Evolutionary conservation across 2,329 filamentous ascomycete genomes (phyloP), one percentile per base, ranked within the genome.

Genomic region (Trichophyton benhamiae): DNA sequence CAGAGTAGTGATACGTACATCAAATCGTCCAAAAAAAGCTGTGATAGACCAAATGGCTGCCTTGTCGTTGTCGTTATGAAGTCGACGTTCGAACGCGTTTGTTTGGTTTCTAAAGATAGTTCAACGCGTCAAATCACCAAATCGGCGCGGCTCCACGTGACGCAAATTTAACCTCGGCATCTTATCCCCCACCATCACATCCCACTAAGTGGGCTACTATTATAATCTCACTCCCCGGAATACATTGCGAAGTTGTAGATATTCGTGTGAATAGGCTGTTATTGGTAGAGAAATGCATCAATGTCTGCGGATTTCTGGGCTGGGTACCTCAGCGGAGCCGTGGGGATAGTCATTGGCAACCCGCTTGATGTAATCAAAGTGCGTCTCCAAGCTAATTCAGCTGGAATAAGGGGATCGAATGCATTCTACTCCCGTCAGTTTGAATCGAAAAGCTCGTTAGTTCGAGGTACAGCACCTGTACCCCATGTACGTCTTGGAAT

Each of bases 231-330:
- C 27, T 2, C 27, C 27, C 3, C 11, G 8, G 52, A 36, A 13
- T 38, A 38, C 33, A 4, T 13, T 38, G 22, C 22, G 6, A 22
- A 13, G 5, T 9, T 7, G 22, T 53, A 53, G 3, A 33, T 11
- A 22, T 17, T 15, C 9, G 1, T 25, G 7, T 20, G 49, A 33
- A 22, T 36, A 9, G 13, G 33, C 33, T 44, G 27, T 27, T 38
- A 15, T n/a, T 5, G n/a, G 20, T 58, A 27, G 27, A 36, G 58
- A 22, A 17, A 59, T 59, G 58, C 17, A 62, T 61, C 33, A 58
- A 92, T 94, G 88, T 89, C 88, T 58, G 84, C 89, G 67, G 91
- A 96, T 72, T 96, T 96, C 74, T 95, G 89, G 88, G 89, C 91
- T 62, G 91, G 91, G 69, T 96, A 96, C 74, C 76, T 94, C 64